Percentiles rank a stretch among this genome's conserved stretches.
Conservation (phyloP, 805 yeast genomes). For the Candida germanica region DNA sequence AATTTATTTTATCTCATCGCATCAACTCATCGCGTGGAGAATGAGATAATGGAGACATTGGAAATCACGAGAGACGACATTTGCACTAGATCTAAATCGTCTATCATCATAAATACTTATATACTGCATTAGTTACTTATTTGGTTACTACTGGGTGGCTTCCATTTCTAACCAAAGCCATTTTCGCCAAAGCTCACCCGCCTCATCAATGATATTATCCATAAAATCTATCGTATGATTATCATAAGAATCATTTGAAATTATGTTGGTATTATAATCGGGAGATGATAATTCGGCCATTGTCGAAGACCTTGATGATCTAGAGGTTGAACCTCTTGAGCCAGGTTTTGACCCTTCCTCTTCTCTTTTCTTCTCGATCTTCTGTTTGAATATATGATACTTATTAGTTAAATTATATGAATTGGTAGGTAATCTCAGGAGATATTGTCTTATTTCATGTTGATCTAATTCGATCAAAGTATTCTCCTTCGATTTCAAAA, state of each 20-base stretch:
- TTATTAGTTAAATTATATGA: conserved; percentile 31
- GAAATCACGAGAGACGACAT: no score
- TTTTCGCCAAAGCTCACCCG: conserved; percentile 86
- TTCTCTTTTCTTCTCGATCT: conserved; percentile 16
- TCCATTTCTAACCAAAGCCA: conserved; percentile 55
- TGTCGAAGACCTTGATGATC: conserved; percentile 13
- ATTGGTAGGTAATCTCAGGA: conserved; percentile 55
- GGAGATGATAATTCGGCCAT: conserved; percentile 4
- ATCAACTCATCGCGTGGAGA: no score
- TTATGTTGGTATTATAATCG: conserved; percentile 16
- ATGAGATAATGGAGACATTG: no score
- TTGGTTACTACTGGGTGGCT: neutral
- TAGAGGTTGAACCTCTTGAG: conserved; percentile 7
- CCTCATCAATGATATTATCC: conserved; percentile 69
- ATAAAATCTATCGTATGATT: conserved; percentile 54
- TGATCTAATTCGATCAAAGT: conserved; percentile 84
- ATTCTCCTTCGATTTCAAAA: conserved; percentile 75
- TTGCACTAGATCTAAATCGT: neutral
- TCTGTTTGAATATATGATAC: conserved; percentile 31
- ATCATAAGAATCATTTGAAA: conserved; percentile 25
- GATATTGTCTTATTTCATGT: conserved; percentile 78
- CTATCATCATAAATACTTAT: neutral
- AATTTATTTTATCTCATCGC: conserved; percentile 16
- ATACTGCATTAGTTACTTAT: no score
- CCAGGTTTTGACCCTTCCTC: conserved; percentile 10